These are phyloP conservation scores for Moringa oleifera DNA, from an alignment of 345 rosid genomes.

Conservation along the genomic window DNA sequence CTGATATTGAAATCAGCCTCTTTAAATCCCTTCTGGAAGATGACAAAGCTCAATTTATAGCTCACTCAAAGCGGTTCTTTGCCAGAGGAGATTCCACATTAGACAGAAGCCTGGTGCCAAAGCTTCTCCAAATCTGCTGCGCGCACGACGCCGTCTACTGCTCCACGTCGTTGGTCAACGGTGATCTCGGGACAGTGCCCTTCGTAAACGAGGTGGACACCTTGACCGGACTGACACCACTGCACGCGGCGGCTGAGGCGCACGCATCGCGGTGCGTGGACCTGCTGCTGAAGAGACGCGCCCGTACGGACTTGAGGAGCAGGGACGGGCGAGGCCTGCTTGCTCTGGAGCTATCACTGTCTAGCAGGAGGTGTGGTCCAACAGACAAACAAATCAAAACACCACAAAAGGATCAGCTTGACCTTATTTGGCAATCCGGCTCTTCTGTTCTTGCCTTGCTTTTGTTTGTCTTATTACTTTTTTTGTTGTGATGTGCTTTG, in stretches of 20 bases:
- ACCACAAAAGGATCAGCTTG: conserved; percentile 10
- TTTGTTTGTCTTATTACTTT: neutral
- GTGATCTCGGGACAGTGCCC: conserved; percentile 51
- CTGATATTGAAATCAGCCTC: conserved; percentile 17
- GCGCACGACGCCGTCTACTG: conserved; percentile 48
- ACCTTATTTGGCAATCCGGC: conserved; percentile 26
- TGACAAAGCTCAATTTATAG: conserved; percentile 34
- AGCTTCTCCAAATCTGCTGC: conserved; percentile 58
- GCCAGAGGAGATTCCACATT: conserved; percentile 16
- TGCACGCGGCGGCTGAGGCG: conserved; percentile 60
- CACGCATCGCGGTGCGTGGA: conserved; percentile 61
- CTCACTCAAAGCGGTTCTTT: conserved; percentile 21
- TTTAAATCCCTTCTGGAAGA: conserved; percentile 37
- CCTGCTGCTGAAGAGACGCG: conserved; percentile 59
- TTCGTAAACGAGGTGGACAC: conserved; percentile 38
- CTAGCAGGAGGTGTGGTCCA: conserved; percentile 40
- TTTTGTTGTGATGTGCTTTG: neutral
- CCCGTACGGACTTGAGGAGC: conserved; percentile 63
- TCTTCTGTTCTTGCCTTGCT: conserved; percentile 9
- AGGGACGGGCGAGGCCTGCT: conserved; percentile 55
- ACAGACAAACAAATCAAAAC: conserved; percentile 7
- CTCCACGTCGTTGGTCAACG: conserved; percentile 49
- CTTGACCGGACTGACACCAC: conserved; percentile 38
- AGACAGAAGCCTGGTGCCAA: conserved; percentile 28
- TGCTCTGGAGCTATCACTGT: conserved; percentile 59